Base-by-base conservation (phyloP, 805 yeast genomes). In the Zygosaccharomyces gambellarensis region DNA sequence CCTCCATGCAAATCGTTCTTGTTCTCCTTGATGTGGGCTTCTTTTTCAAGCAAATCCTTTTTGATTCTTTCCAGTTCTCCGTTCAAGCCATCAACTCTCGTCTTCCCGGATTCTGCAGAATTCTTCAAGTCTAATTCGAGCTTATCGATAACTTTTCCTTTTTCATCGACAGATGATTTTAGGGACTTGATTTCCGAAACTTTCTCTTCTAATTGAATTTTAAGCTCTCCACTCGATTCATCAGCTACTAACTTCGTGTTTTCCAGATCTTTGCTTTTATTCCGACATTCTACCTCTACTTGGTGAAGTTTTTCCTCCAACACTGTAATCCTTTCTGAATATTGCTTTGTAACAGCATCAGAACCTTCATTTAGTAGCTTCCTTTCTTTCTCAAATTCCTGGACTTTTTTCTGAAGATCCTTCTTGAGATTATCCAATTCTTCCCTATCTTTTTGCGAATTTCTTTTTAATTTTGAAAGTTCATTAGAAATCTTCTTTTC, bases 341-440 rank as follows among this genome's bases (percentile, higher is more conserved):
- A 79, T 48, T 78, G 80, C 53, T 75, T 71, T 0, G 78, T 68
- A 0, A 75, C 67, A 0, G 78, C 69, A 48, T 77, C 80, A 0
- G 85, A 79, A 43, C 68, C 75, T 46, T 77, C 76, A 47, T 72
- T 72, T 10, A 78, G 59, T 56, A 75, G 63, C 10, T 64, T 67
- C 47, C 84, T 66, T 56, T 80, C 84, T 30, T 69, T 70, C 43
- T 80, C 84, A 51, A 80, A 72, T 39, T 76, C 82, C 36, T 63
- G 51, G 0, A 57, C 55, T 52, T 75, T 79, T 17, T 56, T 54
- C 17, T 67, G 68, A 39, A 79, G 53, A 1, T 72, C 70, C 1
- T 60, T 53, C 25, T 69, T 67, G 39, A 75, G 55, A 0, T 50
- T 41, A 40, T 71, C 69, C 11, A 69, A 41, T 11, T 34, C 43